A percentile compares a stretch with the other conserved stretches of the same genome.
These are phyloP conservation scores for Hypoxylon sp. DNA, from an alignment of 2,329 filamentous ascomycete genomes.

Conservation along the genomic window DNA sequence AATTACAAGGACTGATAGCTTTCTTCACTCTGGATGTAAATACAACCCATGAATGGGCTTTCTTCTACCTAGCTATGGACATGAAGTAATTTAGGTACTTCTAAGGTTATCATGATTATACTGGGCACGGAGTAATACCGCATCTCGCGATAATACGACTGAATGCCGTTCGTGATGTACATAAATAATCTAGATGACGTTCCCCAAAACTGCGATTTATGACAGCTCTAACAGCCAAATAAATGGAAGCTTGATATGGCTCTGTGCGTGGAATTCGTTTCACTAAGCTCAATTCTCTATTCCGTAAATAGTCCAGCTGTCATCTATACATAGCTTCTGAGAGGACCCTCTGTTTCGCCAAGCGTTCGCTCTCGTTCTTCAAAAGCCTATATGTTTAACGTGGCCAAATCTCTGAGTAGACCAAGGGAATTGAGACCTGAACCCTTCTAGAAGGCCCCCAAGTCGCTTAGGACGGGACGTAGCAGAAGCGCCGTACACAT, in stretches of 20 bases:
- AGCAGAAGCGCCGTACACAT: conserved; percentile 5
- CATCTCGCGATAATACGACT: neutral
- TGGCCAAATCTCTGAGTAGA: neutral
- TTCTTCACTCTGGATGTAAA: neutral
- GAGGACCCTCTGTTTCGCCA: neutral
- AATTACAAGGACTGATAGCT: neutral
- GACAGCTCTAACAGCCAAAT: neutral
- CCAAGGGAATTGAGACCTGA: neutral
- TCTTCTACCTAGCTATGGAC: neutral
- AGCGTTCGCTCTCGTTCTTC: neutral
- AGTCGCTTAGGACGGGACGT: conserved; percentile 1
- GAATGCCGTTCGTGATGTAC: neutral
- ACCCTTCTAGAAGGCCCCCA: conserved; percentile 9
- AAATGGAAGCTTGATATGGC: neutral
- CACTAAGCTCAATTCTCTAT: neutral
- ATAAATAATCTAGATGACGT: neutral
- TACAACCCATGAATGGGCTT: neutral
- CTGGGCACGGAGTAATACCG: neutral
- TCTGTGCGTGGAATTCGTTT: neutral
- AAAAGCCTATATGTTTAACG: neutral
- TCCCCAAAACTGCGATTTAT: neutral
- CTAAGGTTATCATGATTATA: neutral
- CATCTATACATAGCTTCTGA: neutral
- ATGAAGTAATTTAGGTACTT: neutral
- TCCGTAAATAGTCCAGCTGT: neutral